Percentiles rank a stretch among this genome's conserved stretches.
Conservation (phyloP, 768 basidiomycete species). For the Stropharia rugosoannulata region DNA sequence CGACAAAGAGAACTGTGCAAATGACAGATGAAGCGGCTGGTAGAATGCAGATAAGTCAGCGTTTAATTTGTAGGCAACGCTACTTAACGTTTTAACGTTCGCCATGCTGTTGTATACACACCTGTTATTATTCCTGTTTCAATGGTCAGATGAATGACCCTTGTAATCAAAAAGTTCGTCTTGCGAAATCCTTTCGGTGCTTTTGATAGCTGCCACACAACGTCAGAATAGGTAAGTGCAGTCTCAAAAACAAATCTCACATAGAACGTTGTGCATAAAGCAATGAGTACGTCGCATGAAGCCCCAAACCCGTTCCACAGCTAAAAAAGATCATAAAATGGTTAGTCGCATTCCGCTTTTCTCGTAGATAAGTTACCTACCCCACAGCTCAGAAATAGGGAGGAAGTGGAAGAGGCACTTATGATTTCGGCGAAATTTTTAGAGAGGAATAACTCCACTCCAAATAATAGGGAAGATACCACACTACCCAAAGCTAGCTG, state of each 20-base stretch:
- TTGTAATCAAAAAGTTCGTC: constrained; percentile 23
- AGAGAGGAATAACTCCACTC: too few relatives aligned
- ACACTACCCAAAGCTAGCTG: neutral
- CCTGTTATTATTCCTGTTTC: constrained; percentile 35
- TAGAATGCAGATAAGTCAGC: neutral
- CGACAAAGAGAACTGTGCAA: constrained; percentile 26
- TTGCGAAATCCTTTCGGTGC: constrained; percentile 22
- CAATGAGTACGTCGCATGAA: constrained; percentile 29
- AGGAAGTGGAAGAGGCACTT: neutral
- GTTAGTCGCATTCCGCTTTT: neutral
- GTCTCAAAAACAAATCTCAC: constrained; percentile 5
- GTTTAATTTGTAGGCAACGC: too few relatives aligned
- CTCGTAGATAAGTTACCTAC: neutral
- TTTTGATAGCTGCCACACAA: constrained; percentile 13
- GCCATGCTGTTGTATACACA: neutral
- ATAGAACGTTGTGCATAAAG: constrained; percentile 27
- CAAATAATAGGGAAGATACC: neutral
- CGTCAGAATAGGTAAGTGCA: too few relatives aligned
- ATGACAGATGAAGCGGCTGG: constrained; percentile 28
- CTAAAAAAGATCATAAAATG: constrained; percentile 6
- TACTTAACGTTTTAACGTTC: too few relatives aligned
- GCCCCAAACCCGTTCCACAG: constrained; percentile 32
- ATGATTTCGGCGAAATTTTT: too few relatives aligned
- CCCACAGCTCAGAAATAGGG: neutral
- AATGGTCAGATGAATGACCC: constrained; percentile 29